Evolutionary conservation across 345 rosid genomes (phyloP), one percentile per base, ranked within the genome.

Genomic region (Gossypioides kirkii): DNA sequence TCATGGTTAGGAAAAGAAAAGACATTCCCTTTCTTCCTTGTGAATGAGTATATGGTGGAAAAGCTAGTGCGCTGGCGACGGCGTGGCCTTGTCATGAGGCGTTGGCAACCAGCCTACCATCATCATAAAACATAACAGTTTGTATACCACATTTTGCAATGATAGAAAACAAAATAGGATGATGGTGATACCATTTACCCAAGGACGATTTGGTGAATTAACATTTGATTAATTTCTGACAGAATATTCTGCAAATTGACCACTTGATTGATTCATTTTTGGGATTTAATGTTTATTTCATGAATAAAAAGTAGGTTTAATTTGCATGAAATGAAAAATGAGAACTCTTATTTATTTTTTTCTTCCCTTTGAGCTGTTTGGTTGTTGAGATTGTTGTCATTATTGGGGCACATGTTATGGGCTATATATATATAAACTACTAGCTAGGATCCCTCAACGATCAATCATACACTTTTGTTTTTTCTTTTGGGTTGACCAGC

Each of bases 41-140:
- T 47, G 45, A 42, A 4, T 4, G 17, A 12, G 13, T 55, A 55
- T 20, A 55, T 70, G 63, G 64, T 53, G 49, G 49, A 43, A 10
- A 11, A 16, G 43, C 59, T 8, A 12, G 42, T 80, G 81, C 73
- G 73, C 56, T 78, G 83, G 83, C 77, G 71, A 69, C 73, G 74
- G 80, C 79, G 47, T 61, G 75, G 78, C 50, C 71, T 50, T 52
- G 65, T 53, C 54, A 54, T 77, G 0, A 18, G 58, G 58, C 38
- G 50, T 43, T 50, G 45, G 71, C 55, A 25, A 67, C 56, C 71
- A 23, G 42, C 56, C 38, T 49, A 62, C 62, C 55, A 69, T 71
- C 20, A 41, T 54, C 36, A 70, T 6, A 22, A 5, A 55, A 54
- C 38, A 42, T 22, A 71, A 18, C 41, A 22, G 17, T 38, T 55